Percentiles rank a stretch among this genome's conserved stretches.
Evolutionary conservation across 169 alveolate species (phyloP).

Genomic region (Plasmodium reichenowi): DNA sequence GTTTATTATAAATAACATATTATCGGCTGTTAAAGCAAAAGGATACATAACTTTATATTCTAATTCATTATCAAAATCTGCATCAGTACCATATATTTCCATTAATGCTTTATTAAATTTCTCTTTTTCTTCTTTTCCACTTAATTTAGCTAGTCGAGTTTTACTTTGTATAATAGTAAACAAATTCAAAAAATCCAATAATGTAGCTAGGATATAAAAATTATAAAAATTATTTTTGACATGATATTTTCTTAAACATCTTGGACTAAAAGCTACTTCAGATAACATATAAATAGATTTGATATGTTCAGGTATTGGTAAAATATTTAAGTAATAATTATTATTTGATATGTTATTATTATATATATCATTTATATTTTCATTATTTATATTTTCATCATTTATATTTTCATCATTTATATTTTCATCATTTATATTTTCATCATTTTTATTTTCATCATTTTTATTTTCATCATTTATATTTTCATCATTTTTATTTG

Average conservation of each 20-base stretch:
- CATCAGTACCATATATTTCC: conserved; percentile 66
- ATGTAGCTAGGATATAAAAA: conserved; percentile 46
- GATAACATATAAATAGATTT: conserved; percentile 75
- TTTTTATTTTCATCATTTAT: not conserved
- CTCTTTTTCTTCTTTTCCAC: conserved; percentile 59
- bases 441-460: not conserved
- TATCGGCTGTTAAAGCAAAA: conserved; percentile 71
- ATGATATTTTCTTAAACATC: conserved; percentile 36
- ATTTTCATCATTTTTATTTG: not conserved
- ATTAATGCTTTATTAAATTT: conserved; percentile 65
- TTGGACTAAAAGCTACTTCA: conserved; percentile 72
- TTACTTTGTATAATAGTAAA: conserved; percentile 73
- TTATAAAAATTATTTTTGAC: conserved; percentile 71
- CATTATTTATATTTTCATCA: not conserved
- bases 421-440: conserved; percentile 2
- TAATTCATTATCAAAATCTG: conserved; percentile 53
- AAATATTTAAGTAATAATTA: conserved; percentile 21
- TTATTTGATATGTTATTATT: not conserved
- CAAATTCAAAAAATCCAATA: conserved; percentile 55
- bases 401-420: not conserved
- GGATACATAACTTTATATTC: conserved; percentile 78
- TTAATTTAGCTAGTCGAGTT: conserved; percentile 46
- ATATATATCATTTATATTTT: not conserved
- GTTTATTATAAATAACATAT: conserved; percentile 54
- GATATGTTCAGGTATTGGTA: conserved; percentile 67